phyloP scores from a whole-genome alignment of 2,329 filamentous ascomycete species.

The Colletotrichum truncatum region DNA sequence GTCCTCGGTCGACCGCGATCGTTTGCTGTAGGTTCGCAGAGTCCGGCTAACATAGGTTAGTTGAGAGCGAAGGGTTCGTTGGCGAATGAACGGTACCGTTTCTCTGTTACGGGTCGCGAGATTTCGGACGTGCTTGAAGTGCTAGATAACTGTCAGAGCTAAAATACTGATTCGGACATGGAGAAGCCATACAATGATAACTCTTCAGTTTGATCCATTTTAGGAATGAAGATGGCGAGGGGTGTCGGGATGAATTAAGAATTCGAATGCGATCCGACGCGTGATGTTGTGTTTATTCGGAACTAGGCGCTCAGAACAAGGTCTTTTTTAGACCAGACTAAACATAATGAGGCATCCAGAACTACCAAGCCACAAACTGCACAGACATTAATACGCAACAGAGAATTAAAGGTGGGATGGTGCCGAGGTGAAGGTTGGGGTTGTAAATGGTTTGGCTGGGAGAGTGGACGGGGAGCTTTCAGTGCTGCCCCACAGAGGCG shows the following conservation, averaged over 20 bases:
- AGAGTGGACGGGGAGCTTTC: background rate
- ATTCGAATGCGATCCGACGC: constrained; percentile 3
- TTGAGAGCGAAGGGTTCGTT: too few relatives aligned
- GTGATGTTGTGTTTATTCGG: background rate
- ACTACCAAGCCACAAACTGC: background rate
- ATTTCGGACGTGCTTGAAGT: background rate
- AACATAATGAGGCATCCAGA: background rate
- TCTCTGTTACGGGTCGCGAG: background rate
- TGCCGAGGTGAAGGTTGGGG: background rate
- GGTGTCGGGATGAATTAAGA: background rate
- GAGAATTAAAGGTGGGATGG: background rate
- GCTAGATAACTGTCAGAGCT: background rate
- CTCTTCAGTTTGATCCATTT: background rate
- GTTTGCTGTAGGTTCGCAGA: constrained; percentile 52
- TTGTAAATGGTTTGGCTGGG: background rate
- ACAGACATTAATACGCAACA: background rate
- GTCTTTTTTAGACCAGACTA: background rate
- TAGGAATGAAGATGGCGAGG: background rate
- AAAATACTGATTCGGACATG: too few relatives aligned
- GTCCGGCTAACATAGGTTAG: background rate
- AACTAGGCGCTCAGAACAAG: background rate
- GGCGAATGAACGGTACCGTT: background rate
- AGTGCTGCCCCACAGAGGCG: background rate
- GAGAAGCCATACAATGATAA: background rate
- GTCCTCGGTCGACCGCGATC: constrained; percentile 26